Evolutionary conservation across 2,329 filamentous ascomycete species (phyloP), one percentile per base, ranked within the genome.

Genomic region (Blumeriella jaapii): DNA sequence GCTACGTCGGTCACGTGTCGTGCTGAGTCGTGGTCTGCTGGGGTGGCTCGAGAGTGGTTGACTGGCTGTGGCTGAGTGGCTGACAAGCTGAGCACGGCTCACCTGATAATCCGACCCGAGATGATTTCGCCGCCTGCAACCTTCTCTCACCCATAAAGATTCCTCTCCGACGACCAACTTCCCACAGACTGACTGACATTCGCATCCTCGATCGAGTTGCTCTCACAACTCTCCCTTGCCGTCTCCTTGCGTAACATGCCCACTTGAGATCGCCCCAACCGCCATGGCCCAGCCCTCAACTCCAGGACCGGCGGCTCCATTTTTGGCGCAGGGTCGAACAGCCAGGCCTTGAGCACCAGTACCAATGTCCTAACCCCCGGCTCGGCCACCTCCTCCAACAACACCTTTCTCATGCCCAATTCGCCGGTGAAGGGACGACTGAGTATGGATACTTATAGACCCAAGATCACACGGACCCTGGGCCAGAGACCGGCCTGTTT

Each of bases 401-500:
- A 82, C 55, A 86, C 87, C 15, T 94, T 89, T 63, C 77, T 94
- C 54, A 91, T 96, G 83, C 80, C 85, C 12, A 82, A 84, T 54
- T 86, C 81, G 44, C 84, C 86, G 10, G 66, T 77, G 40, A 83
- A 81, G 57, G 71, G 68, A 49, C 68, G 72, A 39, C 64, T 68
- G 13, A 68, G 68, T 40, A 67, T 68, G 37, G 85, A 93, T 55
- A 77, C 76, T 45, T 93, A 93, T 60, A 78, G 81, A 31, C 89
- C 89, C 22, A 82, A 79, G 56, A 82, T 94, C 42, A 89, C 73
- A 23, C 77, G 79, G 51, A 83, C 81, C 9, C 65, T 82, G 31
- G 82, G 82, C 29, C 78, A 84, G 60, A 75, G 87, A 47, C 91
- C 91, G 23, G 87, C 91, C 22, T 96, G 89, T 55, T 69, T 98